Conservation (phyloP, 2,329 filamentous ascomycete species). For the Coniosporium uncinatum region DNA sequence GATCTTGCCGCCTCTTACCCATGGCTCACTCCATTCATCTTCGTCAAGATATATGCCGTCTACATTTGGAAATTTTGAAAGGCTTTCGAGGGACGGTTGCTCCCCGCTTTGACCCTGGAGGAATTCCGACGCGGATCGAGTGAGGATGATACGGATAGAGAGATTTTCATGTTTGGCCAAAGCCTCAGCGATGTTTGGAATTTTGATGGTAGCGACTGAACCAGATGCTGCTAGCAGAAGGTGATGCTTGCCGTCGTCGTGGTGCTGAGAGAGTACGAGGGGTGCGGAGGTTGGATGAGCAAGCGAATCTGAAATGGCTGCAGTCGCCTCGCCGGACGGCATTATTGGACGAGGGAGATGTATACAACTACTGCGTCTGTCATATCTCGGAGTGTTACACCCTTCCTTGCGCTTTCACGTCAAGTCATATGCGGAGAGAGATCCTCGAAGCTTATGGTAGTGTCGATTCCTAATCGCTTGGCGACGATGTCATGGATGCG, state of each 20-base stretch:
- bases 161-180: conserved; percentile 47
- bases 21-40: conserved; percentile 80
- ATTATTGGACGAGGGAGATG: too few species aligned
- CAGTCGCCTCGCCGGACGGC: too few species aligned
- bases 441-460: too few species aligned
- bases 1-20: conserved; percentile 74
- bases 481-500: conserved; percentile 7
- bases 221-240: conserved; percentile 63
- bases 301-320: too few species aligned
- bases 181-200: conserved; percentile 41
- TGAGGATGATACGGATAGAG: conserved; percentile 83
- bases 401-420: too few species aligned
- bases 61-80: conserved; percentile 62
- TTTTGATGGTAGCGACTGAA: conserved; percentile 86
- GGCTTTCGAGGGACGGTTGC: conserved; percentile 61
- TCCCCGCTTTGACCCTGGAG: conserved; percentile 70
- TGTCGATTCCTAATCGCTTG: neutral
- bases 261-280: conserved; percentile 24
- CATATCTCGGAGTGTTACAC: too few species aligned
- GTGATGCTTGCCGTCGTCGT: conserved; percentile 48
- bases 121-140: conserved; percentile 67
- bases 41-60: conserved; percentile 77
- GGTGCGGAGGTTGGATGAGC: conserved; percentile 4
- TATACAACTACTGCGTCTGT: too few species aligned
- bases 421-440: too few species aligned